Percentiles rank a stretch among this genome's conserved stretches.
These are phyloP conservation scores for Lactarius trivialis DNA, from an alignment of 768 basidiomycete species.

Conservation along the genomic window DNA sequence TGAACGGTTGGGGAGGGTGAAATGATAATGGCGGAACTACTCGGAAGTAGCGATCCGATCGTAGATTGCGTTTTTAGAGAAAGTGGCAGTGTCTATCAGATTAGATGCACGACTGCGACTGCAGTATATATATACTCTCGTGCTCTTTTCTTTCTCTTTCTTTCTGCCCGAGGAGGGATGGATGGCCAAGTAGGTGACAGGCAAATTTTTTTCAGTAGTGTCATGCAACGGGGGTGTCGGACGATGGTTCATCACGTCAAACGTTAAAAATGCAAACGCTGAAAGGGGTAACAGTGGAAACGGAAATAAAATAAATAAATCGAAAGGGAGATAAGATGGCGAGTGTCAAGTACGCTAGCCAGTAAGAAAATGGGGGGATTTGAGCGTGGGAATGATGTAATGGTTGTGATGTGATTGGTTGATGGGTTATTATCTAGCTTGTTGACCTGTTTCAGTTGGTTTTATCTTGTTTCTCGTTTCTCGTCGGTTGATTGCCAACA, in stretches of 20 bases:
- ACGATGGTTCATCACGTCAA: slow-evolving; percentile 10
- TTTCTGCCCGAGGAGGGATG: too few relatives aligned
- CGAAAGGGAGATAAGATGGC: slow-evolving; percentile 7
- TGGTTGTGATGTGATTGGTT: slow-evolving; percentile 15
- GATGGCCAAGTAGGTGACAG: neutral
- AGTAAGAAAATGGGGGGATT: neutral
- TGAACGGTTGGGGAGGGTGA: slow-evolving; percentile 10
- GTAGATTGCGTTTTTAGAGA: slow-evolving; percentile 2
- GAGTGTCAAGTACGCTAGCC: neutral
- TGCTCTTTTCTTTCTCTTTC: too few relatives aligned
- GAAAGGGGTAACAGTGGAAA: slow-evolving; percentile 20
- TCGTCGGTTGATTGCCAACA: slow-evolving; percentile 16
- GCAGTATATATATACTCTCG: too few relatives aligned
- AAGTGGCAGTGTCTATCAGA: slow-evolving; percentile 17
- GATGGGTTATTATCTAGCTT: neutral
- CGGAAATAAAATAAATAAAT: neutral
- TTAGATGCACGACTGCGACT: slow-evolving; percentile 1
- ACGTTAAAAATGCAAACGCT: slow-evolving; percentile 14
- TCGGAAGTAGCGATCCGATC: slow-evolving; percentile 16
- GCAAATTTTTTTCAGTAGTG: neutral
- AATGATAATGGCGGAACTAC: slow-evolving; percentile 7
- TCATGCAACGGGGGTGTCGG: slow-evolving; percentile 13
- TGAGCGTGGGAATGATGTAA: slow-evolving; percentile 17
- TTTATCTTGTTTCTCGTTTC: slow-evolving; percentile 13
- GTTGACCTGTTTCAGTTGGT: neutral